Percentiles rank a stretch among this genome's conserved stretches.
phyloP scores from a whole-genome alignment of 108 stramenopile genomes.

The Skeletonema marinoi region DNA sequence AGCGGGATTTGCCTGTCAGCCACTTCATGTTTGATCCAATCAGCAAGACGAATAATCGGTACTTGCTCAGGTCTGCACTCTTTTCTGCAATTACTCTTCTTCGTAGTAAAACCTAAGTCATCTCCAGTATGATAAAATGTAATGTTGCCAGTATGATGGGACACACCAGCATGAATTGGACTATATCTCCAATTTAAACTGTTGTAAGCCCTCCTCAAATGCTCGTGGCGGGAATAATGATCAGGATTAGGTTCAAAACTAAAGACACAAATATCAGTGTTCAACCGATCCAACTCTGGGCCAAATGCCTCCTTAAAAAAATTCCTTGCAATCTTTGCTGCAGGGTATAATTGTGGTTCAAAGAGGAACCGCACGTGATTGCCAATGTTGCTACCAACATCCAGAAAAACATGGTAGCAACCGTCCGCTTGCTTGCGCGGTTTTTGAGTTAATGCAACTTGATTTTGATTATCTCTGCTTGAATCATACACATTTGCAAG shows the following conservation, averaged over 20 bases:
- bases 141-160: slow-evolving; percentile 10
- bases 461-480: no score
- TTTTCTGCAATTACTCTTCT: not conserved
- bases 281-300: not conserved
- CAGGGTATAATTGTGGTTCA: slow-evolving; percentile 34
- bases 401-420: slow-evolving; percentile 39
- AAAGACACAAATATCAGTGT: slow-evolving; percentile 32
- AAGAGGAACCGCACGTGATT: slow-evolving; percentile 35
- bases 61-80: slow-evolving; percentile 2
- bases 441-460: no score
- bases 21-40: slow-evolving; percentile 30
- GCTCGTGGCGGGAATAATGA: slow-evolving; percentile 11
- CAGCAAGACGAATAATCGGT: slow-evolving; percentile 13
- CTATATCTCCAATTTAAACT: slow-evolving; percentile 25
- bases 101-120: slow-evolving; percentile 23
- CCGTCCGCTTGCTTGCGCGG: slow-evolving; percentile 22
- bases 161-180: slow-evolving; percentile 17
- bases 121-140: slow-evolving; percentile 35
- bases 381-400: slow-evolving; percentile 43
- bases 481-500: no score
- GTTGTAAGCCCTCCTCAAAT: slow-evolving; percentile 10
- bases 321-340: not conserved
- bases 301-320: slow-evolving; percentile 27
- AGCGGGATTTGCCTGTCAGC: slow-evolving; percentile 20
- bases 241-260: slow-evolving; percentile 35